These are phyloP conservation scores for Colletotrichum truncatum DNA, from an alignment of 2,329 filamentous ascomycete species.

Conservation along the genomic window DNA sequence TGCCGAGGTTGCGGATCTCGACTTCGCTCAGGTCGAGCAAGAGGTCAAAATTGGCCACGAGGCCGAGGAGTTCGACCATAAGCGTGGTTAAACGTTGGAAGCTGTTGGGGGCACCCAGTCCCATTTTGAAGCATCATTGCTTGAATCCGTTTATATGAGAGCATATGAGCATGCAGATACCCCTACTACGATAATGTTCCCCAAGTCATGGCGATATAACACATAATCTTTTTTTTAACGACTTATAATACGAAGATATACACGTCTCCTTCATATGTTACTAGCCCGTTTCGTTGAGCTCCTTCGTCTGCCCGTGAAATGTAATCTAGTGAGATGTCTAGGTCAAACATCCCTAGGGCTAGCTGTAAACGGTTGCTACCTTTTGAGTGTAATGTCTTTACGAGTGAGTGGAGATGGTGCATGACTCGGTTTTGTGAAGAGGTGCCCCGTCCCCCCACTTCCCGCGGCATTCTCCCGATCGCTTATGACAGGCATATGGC, in stretches of 20 bases:
- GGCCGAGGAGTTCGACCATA: constrained; percentile 27
- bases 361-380: too few relatives aligned
- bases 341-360: too few relatives aligned
- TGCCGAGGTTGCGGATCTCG: constrained; percentile 56
- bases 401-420: too few relatives aligned
- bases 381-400: too few relatives aligned
- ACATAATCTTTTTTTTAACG: constrained; percentile 13
- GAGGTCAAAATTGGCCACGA: constrained; percentile 37
- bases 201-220: constrained; percentile 4
- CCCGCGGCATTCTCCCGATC: too few relatives aligned
- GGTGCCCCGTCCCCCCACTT: too few relatives aligned
- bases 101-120: not conserved
- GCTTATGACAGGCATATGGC: too few relatives aligned
- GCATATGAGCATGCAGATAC: constrained; percentile 23
- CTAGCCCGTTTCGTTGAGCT: too few relatives aligned
- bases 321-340: too few relatives aligned
- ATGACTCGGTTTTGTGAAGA: too few relatives aligned
- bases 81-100: constrained; percentile 14
- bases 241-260: not conserved
- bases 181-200: constrained; percentile 1
- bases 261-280: not conserved
- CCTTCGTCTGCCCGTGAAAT: too few relatives aligned
- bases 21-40: constrained; percentile 56
- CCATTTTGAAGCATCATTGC: not conserved
- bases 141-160: not conserved